Base-by-base conservation (phyloP, 2,329 filamentous ascomycete species). In the Aspergillus fumigatus region DNA sequence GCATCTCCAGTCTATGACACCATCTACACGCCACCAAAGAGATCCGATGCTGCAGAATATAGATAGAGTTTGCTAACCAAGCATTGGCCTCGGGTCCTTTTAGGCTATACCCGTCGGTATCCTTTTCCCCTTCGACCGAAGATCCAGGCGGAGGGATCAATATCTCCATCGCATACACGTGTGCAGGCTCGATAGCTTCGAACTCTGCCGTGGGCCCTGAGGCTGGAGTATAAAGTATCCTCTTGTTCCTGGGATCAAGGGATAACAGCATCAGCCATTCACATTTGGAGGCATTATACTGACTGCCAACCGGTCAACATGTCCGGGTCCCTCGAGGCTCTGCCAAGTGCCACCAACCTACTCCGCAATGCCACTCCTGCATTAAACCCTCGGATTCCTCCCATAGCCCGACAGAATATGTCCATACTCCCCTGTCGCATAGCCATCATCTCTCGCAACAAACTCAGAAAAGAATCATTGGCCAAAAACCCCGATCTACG, bases 401-500 rank as follows among this genome's bases (percentile, higher is more conserved):
- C 62, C 1, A 62, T 61, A 10, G 59, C 57, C 1, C 55, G 51
- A n/a, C 59, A 53, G 29, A 58, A 50, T 14, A 26, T 43, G 19
- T 56, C 53, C 5, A 51, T 57, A 10, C 32, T 55, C 10, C 49
- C 57, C 19, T 50, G 53, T 14, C 58, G 49, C 27, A 60, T 65
- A 21, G 62, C 56, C 19, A 29, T 50, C 7, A 49, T 67, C 27
- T 67, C 65, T 3, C 57, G 58, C 23, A 48, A 58, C 23, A 63
- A 65, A 25, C 62, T 67, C 3, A 49, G 57, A 14, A 45, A 56
- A 21, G 62, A 65, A 43, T 17, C 53, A 5, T 45, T 58, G 1
- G 49, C 55, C 2, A 52, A 56, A n/a, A 61, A 59, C 25, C 65
- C 65, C 4, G 59, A 67, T 50, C 57, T 67, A 10, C 65, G 65